Evolutionary conservation across 805 yeast genomes (phyloP).

Genomic region (Candida endomychidarum): DNA sequence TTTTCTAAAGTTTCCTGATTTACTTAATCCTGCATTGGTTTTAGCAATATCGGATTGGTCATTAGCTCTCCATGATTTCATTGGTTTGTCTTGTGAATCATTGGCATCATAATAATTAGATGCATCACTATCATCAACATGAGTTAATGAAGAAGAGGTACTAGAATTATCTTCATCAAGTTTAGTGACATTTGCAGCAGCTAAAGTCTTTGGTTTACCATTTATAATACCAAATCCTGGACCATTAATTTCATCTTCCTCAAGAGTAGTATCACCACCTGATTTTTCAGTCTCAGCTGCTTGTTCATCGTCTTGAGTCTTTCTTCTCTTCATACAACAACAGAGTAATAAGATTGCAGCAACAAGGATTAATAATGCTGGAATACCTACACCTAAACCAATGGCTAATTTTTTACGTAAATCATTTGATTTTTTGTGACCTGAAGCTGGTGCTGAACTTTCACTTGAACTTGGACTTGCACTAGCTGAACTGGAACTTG

Average conservation of each 20-base stretch:
- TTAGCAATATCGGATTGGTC: constrained; percentile 30
- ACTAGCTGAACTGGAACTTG: constrained; percentile 2
- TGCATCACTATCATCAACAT: constrained; percentile 39
- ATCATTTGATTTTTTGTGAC: constrained; percentile 3
- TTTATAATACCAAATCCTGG: constrained; percentile 37
- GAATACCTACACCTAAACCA: constrained; percentile 87
- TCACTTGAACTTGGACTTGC: constrained; percentile 15
- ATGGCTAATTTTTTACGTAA: constrained; percentile 65
- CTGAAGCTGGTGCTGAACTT: too few relatives aligned
- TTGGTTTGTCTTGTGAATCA: constrained; percentile 33
- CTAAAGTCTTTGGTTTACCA: constrained; percentile 15
- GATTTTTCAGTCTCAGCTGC: constrained; percentile 4
- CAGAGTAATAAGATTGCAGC: constrained; percentile 49
- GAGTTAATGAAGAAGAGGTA: constrained; percentile 52
- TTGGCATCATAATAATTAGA: constrained; percentile 32
- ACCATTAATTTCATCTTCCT: constrained; percentile 24
- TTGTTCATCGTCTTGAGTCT: constrained; percentile 19
- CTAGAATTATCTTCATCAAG: constrained; percentile 32
- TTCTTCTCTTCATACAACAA: constrained; percentile 48
- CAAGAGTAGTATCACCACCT: constrained; percentile 19
- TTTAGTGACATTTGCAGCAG: constrained; percentile 14
- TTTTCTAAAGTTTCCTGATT: constrained; percentile 56
- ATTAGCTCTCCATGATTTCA: constrained; percentile 45
- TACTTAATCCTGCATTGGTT: constrained; percentile 15
- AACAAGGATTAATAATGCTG: constrained; percentile 52